Evolutionary conservation across 495 filamentous ascomycete genomes (phyloP).

Genomic region (Lasiosphaeria miniovina): DNA sequence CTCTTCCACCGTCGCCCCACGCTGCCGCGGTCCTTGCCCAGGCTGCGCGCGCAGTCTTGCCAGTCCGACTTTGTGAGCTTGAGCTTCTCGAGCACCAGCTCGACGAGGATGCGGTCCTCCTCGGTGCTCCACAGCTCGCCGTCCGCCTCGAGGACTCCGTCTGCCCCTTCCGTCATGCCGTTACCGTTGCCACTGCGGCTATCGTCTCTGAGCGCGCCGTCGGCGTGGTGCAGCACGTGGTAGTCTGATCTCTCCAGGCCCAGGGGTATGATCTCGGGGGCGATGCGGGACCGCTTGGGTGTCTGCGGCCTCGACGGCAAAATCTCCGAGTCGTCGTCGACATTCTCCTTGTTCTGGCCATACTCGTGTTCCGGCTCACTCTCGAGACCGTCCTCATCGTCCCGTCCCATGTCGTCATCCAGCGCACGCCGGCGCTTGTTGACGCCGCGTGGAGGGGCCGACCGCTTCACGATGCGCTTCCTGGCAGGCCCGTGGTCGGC

Average conservation of each 20-base stretch:
- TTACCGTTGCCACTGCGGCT: constrained; percentile 26
- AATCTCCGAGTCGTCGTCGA: constrained; percentile 10
- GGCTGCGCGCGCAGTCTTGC: constrained; percentile 71
- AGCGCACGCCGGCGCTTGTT: constrained; percentile 62
- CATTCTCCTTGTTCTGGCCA: constrained; percentile 14
- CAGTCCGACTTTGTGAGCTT: constrained; percentile 69
- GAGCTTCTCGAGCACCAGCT: constrained; percentile 72
- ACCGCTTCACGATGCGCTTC: constrained; percentile 52
- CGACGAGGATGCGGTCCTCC: constrained; percentile 68
- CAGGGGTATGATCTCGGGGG: constrained; percentile 64
- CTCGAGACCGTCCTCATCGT: constrained; percentile 37
- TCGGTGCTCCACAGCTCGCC: constrained; percentile 59
- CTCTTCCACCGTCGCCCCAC: constrained; percentile 70
- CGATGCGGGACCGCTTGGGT: constrained; percentile 63
- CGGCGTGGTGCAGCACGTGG: constrained; percentile 50
- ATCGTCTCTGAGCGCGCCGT: constrained; percentile 28
- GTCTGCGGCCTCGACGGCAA: constrained; percentile 52
- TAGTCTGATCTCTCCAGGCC: constrained; percentile 65
- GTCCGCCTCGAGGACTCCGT: constrained; percentile 43
- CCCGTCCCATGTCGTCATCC: constrained; percentile 51
- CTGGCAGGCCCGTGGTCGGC: constrained; percentile 26
- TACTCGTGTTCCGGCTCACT: constrained; percentile 30
- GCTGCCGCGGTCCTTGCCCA: constrained; percentile 64
- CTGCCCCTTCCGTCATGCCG: background rate
- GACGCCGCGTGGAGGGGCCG: constrained; percentile 44